Evolutionary conservation across 176 grass and related monocot species (phyloP), one percentile per base, ranked within the genome.

Genomic region (Oryza coarctata): DNA sequence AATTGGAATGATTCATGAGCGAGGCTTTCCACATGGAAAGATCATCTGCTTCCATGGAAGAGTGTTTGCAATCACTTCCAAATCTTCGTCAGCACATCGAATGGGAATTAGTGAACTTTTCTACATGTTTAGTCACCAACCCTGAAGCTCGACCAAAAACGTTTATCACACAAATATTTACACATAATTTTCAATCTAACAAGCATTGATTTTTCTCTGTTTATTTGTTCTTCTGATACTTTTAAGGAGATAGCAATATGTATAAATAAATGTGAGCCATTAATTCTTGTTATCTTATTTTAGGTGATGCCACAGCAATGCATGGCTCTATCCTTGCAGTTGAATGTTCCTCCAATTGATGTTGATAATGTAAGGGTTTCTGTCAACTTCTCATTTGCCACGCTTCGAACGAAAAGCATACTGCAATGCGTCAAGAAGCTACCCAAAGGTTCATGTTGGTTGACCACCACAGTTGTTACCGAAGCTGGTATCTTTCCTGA

Each of bases 311-410:
- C 40, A 22, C 57, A 17, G 41, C 76, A 90, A 68, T 75, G 52
- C 73, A 81, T 89, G 86, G 70, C 79, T 86, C 71, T 77, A 76
- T 73, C 70, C 39, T 83, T 87, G 65, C 81, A 84, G 41, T 87
- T 90, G 70, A 91, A 86, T 87, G 91, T 99, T 84, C 91, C 96
- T 87, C 96, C 89, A 55, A 82, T 99, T 83, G 96, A 99, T 52
- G 96, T 95, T 73, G 96, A 99, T 74, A 99, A 99, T 83, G 96
- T 94, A 90, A 68, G 30, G 9, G 52, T 40, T 81, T 26, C 20
- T 60, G n/a, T 60, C 20, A 60, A 60, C n/a, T 77, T 82, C 45
- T 39, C 34, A 82, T 89, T 68, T 50, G n/a, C 39, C 38, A 36
- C 35, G 73, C 63, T 71, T 11, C 52, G 58, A 33, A 36, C 29